phyloP scores from a whole-genome alignment of 1,284 basidiomycete species.

The Cronartium quercuum region DNA sequence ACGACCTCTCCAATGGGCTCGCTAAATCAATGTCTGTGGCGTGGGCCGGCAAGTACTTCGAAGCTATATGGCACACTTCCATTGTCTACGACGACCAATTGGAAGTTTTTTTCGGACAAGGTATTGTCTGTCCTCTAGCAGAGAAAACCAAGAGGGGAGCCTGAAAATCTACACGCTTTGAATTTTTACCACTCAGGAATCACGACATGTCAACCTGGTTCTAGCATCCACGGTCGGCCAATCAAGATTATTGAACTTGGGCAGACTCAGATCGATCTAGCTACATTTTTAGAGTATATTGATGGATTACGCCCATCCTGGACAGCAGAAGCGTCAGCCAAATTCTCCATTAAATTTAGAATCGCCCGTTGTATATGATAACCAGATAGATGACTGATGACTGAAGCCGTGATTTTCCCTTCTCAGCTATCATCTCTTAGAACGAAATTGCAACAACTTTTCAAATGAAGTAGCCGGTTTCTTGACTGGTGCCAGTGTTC shows the following conservation, averaged over 20 bases:
- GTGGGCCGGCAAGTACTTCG: slow-evolving; percentile 45
- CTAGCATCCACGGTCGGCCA: slow-evolving; percentile 48
- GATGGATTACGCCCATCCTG: slow-evolving; percentile 46
- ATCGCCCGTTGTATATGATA: no score
- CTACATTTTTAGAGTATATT: slow-evolving; percentile 49
- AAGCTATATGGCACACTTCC: slow-evolving; percentile 47
- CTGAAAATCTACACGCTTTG: background rate
- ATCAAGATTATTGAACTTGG: slow-evolving; percentile 47
- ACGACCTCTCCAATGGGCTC: slow-evolving; percentile 49
- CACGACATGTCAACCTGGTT: slow-evolving; percentile 1
- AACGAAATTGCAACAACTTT: slow-evolving; percentile 35
- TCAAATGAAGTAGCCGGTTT: slow-evolving; percentile 34
- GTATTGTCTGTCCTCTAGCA: slow-evolving; percentile 43
- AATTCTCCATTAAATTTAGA: no score
- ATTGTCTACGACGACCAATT: slow-evolving; percentile 47
- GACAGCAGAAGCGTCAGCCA: slow-evolving; percentile 47
- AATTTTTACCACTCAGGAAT: slow-evolving; percentile 32
- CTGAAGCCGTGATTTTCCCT: background rate
- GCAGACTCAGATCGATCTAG: slow-evolving; percentile 47
- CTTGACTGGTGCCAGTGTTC: slow-evolving; percentile 22
- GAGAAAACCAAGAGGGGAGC: no score
- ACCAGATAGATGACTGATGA: background rate
- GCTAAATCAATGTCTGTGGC: slow-evolving; percentile 45
- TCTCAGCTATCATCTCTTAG: slow-evolving; percentile 37
- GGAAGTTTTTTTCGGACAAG: slow-evolving; percentile 51